Conservation (phyloP, 2,329 filamentous ascomycete genomes). For the Talaromyces marneffei region DNA sequence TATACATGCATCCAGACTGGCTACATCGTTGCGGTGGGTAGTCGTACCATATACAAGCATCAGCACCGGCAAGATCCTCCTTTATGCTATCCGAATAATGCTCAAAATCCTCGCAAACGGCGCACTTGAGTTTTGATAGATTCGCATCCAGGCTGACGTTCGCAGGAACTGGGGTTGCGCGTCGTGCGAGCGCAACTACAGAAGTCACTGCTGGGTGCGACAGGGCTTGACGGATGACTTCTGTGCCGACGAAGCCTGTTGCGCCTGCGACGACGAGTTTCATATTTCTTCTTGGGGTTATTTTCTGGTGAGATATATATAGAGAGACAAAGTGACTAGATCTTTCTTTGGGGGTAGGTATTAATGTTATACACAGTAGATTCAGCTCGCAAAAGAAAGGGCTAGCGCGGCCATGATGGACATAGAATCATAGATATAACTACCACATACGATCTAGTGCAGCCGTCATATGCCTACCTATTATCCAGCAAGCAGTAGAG, state of each 20-base stretch:
- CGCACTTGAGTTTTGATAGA: constrained; percentile 27
- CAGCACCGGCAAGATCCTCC: constrained; percentile 25
- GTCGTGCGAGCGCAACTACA: constrained; percentile 26
- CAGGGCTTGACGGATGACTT: constrained; percentile 33
- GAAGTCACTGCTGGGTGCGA: constrained; percentile 24
- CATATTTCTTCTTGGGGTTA: constrained; percentile 19
- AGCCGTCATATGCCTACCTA: no score
- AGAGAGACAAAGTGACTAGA: not conserved
- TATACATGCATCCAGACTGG: no score
- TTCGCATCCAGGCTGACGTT: constrained; percentile 10
- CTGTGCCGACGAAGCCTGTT: constrained; percentile 31
- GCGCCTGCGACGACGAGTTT: constrained; percentile 34
- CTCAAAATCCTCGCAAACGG: constrained; percentile 29
- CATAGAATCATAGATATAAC: not conserved
- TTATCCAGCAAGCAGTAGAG: no score
- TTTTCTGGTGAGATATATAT: not conserved
- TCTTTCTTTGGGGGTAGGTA: not conserved
- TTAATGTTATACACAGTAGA: no score
- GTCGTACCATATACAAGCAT: constrained; percentile 33
- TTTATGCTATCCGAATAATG: constrained; percentile 29
- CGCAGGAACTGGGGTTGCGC: constrained; percentile 13
- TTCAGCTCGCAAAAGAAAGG: not conserved
- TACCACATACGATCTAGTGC: not conserved
- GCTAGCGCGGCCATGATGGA: no score
- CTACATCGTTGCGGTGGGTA: not conserved